These are phyloP conservation scores for Lasiodiplodia citricola DNA, from an alignment of 2,329 filamentous ascomycete genomes.

Conservation along the genomic window DNA sequence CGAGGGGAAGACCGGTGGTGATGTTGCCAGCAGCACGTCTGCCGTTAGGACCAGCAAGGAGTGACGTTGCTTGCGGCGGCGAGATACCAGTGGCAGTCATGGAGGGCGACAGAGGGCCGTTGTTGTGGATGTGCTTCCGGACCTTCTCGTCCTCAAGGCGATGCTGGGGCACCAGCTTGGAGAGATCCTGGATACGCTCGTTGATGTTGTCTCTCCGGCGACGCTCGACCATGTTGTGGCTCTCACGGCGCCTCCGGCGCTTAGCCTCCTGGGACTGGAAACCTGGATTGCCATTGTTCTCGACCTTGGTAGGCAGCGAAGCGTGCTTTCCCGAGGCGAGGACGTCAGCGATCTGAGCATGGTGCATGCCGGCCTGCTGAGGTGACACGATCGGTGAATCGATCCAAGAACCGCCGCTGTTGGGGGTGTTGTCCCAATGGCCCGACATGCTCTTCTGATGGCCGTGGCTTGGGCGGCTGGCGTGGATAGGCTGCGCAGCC, in stretches of 20 bases:
- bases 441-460: conserved; percentile 82
- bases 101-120: conserved; percentile 84
- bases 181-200: conserved; percentile 95
- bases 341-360: conserved; percentile 84
- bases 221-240: conserved; percentile 95
- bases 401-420: conserved; percentile 82
- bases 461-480: conserved; percentile 53
- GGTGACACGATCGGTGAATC: conserved; percentile 91
- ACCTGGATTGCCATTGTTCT: conserved; percentile 43
- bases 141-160: conserved; percentile 97
- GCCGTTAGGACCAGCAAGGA: conserved; percentile 83
- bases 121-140: conserved; percentile 91
- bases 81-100: conserved; percentile 72
- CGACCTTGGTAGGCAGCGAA: conserved; percentile 87
- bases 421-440: conserved; percentile 88
- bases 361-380: conserved; percentile 68
- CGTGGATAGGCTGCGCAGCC: conserved; percentile 74
- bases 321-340: conserved; percentile 81
- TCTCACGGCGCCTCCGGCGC: conserved; percentile 86
- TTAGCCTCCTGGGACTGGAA: conserved; percentile 91
- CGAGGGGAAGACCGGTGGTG: conserved; percentile 87
- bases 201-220: conserved; percentile 97
- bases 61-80: conserved; percentile 80
- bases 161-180: conserved; percentile 88
- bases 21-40: conserved; percentile 84